Conservation (phyloP, 768 basidiomycete genomes). For the Tylopilus sp. region DNA sequence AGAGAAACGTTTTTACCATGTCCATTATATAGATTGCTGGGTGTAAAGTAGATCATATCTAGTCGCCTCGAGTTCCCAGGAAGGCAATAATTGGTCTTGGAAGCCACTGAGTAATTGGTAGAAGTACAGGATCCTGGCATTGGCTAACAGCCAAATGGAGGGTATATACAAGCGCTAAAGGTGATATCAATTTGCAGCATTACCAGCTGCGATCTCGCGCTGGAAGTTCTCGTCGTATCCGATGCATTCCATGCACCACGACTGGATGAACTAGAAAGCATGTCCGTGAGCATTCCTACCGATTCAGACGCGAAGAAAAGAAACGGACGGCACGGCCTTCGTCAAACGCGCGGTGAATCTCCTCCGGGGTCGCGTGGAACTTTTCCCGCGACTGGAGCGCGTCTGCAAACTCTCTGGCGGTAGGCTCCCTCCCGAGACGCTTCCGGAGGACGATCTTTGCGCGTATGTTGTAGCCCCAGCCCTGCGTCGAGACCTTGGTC, state of each 20-base stretch:
- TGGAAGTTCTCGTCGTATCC: constrained; percentile 24
- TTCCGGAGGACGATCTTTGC: constrained; percentile 17
- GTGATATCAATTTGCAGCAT: background rate
- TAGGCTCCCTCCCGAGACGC: constrained; percentile 14
- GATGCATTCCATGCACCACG: constrained; percentile 18
- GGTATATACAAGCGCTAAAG: background rate
- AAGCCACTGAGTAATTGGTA: too few species aligned
- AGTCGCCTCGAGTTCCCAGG: too few species aligned
- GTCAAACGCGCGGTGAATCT: constrained; percentile 15
- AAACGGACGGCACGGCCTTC: constrained; percentile 9
- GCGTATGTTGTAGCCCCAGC: constrained; percentile 11
- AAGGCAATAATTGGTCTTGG: too few species aligned
- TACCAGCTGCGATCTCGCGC: constrained; percentile 14
- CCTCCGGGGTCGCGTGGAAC: constrained; percentile 11
- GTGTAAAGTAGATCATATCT: too few species aligned
- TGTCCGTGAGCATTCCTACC: background rate
- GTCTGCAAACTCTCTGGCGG: background rate
- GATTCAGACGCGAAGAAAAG: background rate
- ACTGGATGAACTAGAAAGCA: constrained; percentile 10
- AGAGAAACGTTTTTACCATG: too few species aligned
- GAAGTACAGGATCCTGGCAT: too few species aligned
- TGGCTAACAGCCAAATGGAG: background rate
- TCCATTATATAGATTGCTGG: too few species aligned
- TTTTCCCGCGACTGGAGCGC: constrained; percentile 5
- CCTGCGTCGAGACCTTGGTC: constrained; percentile 10